These are phyloP conservation scores for Puccinia hordei DNA, from an alignment of 1,284 basidiomycete species.

Conservation along the genomic window DNA sequence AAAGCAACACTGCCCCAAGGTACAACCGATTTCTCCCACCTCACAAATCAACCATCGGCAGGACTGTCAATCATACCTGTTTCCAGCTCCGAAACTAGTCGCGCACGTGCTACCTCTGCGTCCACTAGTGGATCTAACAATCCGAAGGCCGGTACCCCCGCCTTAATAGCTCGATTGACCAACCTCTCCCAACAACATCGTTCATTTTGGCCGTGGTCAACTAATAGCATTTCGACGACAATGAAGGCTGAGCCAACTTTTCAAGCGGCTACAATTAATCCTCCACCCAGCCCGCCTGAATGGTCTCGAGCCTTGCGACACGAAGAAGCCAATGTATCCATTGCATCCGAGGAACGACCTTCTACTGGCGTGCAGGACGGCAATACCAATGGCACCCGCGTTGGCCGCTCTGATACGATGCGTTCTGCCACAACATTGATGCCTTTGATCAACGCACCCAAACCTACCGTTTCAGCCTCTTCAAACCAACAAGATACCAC, in stretches of 20 bases:
- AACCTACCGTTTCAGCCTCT: constrained; percentile 36
- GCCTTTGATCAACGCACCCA: constrained; percentile 51
- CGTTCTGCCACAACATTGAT: constrained; percentile 42
- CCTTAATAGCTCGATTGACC: constrained; percentile 42
- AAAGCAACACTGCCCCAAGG: constrained; percentile 46
- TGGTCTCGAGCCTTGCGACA: constrained; percentile 23
- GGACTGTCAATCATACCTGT: constrained; percentile 44
- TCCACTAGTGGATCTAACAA: constrained; percentile 44
- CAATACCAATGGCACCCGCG: constrained; percentile 15
- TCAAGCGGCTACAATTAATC: constrained; percentile 19
- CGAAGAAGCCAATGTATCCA: constrained; percentile 34
- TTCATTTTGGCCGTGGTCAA: constrained; percentile 50
- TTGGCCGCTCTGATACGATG: constrained; percentile 44
- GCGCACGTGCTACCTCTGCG: constrained; percentile 36
- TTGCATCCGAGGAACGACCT: not conserved
- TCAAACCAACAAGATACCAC: constrained; percentile 47
- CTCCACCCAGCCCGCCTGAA: constrained; percentile 39
- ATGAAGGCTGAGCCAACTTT: constrained; percentile 26
- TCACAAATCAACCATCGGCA: constrained; percentile 43
- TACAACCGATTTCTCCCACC: constrained; percentile 37
- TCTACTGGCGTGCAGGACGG: constrained; percentile 1
- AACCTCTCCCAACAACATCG: constrained; percentile 38
- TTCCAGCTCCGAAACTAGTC: constrained; percentile 39
- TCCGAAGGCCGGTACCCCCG: constrained; percentile 28
- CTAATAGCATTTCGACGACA: not conserved